Base-by-base conservation (phyloP, 2,329 filamentous ascomycete genomes). In the Neonectria neomacrospora region DNA sequence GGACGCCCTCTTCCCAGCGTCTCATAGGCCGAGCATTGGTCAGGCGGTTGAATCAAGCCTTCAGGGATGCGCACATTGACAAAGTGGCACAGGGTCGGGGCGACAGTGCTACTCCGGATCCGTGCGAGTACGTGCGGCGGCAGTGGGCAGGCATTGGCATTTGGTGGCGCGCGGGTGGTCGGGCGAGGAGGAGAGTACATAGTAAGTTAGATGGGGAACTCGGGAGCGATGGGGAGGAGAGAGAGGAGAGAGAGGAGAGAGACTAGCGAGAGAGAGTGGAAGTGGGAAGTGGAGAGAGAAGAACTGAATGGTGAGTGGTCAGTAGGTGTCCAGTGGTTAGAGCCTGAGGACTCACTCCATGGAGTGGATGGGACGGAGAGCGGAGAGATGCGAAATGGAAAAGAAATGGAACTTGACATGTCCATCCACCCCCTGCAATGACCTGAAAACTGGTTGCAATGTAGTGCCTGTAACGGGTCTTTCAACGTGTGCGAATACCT, bases 21-120 rank as follows among this genome's bases (percentile, higher is more conserved):
- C 58, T 63, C 60, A 71, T 71, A 70, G 69, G 60, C 54, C 60
- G 45, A 58, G 54, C 45, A 62, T 41, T 60, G 70, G 70, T 72
- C 70, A 71, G 69, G 69, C 69, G 70, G 70, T 69, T 71, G 70
- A 67, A 72, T 68, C 68, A 67, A 71, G 70, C 64, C 59, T 71
- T 63, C 69, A 69, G 56, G 58, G 59, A 67, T 70, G 37, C 37
- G n/a, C 37, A 37, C 34, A n/a, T 37, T 6, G 34, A 37, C 34
- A 37, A 12, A n/a, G 34, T 37, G 14, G 34, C 34, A 37, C 34
- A 37, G 34, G 34, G 34, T 7, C 34, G 34, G 5, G 34, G 14
- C 8, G 34, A 26, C 34, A 5, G 34, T 16, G 12, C 34, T 37
- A 37, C 34, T 37, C 34, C 34, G 14, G 2, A 37, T 37, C 6